Evolutionary conservation across 768 basidiomycete species (phyloP), one percentile per base, ranked within the genome.

Genomic region (Dioszegia aurantiaca): DNA sequence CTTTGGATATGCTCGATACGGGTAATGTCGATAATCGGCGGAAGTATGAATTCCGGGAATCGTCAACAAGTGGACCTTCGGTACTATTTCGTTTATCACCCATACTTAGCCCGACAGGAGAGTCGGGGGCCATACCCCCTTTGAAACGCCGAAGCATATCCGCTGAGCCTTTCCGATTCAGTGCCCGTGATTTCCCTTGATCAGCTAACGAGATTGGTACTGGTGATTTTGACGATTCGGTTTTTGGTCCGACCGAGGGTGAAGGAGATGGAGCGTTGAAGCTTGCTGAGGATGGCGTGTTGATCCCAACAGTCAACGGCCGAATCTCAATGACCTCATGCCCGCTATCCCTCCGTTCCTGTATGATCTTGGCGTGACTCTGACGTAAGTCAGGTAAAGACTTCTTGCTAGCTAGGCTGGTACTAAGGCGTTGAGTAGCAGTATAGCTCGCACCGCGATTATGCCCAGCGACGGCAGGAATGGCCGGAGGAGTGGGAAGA

Each of bases 1-100:
- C 81, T 64, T 82, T 83, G 19, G 85, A 81, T 30, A 84, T 81
- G 8, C 81, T 78, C 30, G 83, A 82, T 0, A 80, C 78, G 1
- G 87, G 87, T 4, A 90, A 78, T 30, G 86, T 85, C 1, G 90
- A 91, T 23, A 94, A 80, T n/a, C 92, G 85, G 36, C 87, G 86
- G 78, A 99, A 99, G 77, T 99, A 98, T 1, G 90, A 88, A 68
- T 90, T 88, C 23, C 89, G 84, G 69, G 93, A 89, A 3, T 83
- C 82, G 40, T 90, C 85, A 77, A 88, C 84, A 0, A 62, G 63
- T 2, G 59, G 69, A 28, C 64, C 63, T n/a, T 70, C 69, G 41
- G 66, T 69, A 27, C 39, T 53, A n/a, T 53, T 53, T 24, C 51
- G 10, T 26, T 53, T 53, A 33, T 53, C 51, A 3, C 24, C 51